Base-by-base conservation (phyloP, 495 filamentous ascomycete genomes). In the Tuber brumale region DNA sequence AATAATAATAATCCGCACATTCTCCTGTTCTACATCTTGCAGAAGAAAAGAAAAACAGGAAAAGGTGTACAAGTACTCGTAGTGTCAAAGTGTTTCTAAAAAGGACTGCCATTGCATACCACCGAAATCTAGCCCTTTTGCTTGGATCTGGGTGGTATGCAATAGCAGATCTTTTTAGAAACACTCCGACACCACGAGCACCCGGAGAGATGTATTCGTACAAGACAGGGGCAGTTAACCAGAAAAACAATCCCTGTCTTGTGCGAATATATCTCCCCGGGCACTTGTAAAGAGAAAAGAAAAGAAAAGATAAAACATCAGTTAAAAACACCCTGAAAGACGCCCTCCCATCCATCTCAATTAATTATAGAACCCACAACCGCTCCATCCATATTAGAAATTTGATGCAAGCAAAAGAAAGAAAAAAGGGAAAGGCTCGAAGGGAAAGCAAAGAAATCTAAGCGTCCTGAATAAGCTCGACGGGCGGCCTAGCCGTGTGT, bases 401-500 rank as follows among this genome's bases (percentile, higher is more conserved):
- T 14, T 12, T 27, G n/a, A 35, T 35, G 14, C 27, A 66, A 66
- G 57, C 57, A 19, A 48, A 31, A 44, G 35, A 37, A 37, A 71
- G 35, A 44, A 37, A 37, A 71, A 51, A 42, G 41, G 6, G 41
- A 35, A 70, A 46, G 0, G 44, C 10, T 45, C 12, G 12, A 45
- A 79, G 35, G 4, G 21, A 42, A 61, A 73, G 37, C 14, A 51
- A 76, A 44, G n/a, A 72, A 57, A 44, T 73, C 70, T 79, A 80
- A 71, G 51, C 57, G 61, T 80, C 73, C 2, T 76, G 69, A 12
- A 97, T 97, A 84, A 98, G 84, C 85, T 98, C 95, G 2, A 99
- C 90, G 0, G 95, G 95, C 21, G 95, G 95, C 71, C 94, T 87
- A 7, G 90, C 79, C 3, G 95, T 99, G 84, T 97, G 93, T 39